A percentile compares a stretch with the other conserved stretches of the same genome.
Evolutionary conservation across 1,139 yeast genomes (phyloP).

Genomic region (Candida pseudoviswanathii): DNA sequence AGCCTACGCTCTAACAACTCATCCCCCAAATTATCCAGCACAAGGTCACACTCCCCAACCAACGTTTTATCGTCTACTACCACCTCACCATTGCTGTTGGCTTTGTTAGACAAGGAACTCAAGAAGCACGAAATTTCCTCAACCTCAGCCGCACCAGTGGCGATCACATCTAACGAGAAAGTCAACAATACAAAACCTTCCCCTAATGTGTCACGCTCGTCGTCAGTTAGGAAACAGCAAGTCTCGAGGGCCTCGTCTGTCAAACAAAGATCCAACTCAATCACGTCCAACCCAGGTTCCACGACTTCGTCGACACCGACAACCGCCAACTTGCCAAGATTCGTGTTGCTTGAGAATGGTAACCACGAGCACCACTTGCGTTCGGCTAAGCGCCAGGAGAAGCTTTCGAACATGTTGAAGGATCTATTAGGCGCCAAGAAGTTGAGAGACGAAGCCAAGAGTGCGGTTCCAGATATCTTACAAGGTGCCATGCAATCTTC

Average conservation of each 20-base stretch:
- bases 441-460: slow-evolving; percentile 76
- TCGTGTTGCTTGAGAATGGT: slow-evolving; percentile 62
- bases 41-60: slow-evolving; percentile 17
- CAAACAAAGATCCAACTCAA: slow-evolving; percentile 9
- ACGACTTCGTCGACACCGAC: background rate
- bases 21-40: slow-evolving; percentile 19
- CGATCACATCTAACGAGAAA: slow-evolving; percentile 7
- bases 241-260: slow-evolving; percentile 9
- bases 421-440: slow-evolving; percentile 83
- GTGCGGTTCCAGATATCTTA: slow-evolving; percentile 76
- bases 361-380: slow-evolving; percentile 77
- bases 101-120: slow-evolving; percentile 16
- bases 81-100: slow-evolving; percentile 19
- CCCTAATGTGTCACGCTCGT: slow-evolving; percentile 14
- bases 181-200: slow-evolving; percentile 10
- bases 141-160: slow-evolving; percentile 3
- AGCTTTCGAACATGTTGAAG: slow-evolving; percentile 81
- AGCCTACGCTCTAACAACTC: slow-evolving; percentile 9
- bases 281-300: slow-evolving; percentile 9
- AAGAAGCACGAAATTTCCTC: slow-evolving; percentile 8
- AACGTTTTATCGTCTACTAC: slow-evolving; percentile 15
- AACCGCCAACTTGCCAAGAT: slow-evolving; percentile 39
- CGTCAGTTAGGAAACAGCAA: slow-evolving; percentile 13
- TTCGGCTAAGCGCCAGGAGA: slow-evolving; percentile 84
- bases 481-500: slow-evolving; percentile 16